Conservation (phyloP, 495 filamentous ascomycete genomes). For the Talaromyces wortmannii region DNA sequence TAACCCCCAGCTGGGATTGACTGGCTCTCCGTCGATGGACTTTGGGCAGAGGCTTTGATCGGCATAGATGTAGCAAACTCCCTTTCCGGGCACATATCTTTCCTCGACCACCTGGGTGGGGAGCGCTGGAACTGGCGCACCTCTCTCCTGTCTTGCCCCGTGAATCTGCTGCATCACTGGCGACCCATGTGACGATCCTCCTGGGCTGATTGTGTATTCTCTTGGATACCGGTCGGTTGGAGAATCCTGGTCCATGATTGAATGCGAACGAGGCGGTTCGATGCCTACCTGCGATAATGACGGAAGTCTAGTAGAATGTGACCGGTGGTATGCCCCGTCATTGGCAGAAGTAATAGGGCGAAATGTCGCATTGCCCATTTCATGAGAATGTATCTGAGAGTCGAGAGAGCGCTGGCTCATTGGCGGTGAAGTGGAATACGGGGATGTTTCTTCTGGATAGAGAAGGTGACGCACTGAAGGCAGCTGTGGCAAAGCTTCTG, state of each 20-base stretch:
- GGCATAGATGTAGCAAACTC: slow-evolving; percentile 80
- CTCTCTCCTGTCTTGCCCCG: background rate
- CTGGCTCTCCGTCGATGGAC: slow-evolving; percentile 73
- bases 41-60: slow-evolving; percentile 80
- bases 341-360: background rate
- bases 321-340: background rate
- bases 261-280: background rate
- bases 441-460: background rate
- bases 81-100: slow-evolving; percentile 61
- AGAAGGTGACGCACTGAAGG: background rate
- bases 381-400: background rate
- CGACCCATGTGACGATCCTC: slow-evolving; percentile 4
- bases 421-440: background rate
- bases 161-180: background rate
- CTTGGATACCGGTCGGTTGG: slow-evolving; percentile 3
- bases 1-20: slow-evolving; percentile 88
- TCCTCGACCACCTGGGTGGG: slow-evolving; percentile 44
- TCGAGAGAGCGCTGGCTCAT: background rate
- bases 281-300: background rate
- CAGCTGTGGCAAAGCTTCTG: background rate
- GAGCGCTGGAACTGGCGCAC: slow-evolving; percentile 9
- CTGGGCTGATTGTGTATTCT: background rate
- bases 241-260: background rate
- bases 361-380: background rate
- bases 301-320: background rate